Percentiles rank a stretch among this genome's conserved stretches.
Evolutionary conservation across 371 early-diverging fungal species (phyloP).

Genomic region (Mortierella sp.): DNA sequence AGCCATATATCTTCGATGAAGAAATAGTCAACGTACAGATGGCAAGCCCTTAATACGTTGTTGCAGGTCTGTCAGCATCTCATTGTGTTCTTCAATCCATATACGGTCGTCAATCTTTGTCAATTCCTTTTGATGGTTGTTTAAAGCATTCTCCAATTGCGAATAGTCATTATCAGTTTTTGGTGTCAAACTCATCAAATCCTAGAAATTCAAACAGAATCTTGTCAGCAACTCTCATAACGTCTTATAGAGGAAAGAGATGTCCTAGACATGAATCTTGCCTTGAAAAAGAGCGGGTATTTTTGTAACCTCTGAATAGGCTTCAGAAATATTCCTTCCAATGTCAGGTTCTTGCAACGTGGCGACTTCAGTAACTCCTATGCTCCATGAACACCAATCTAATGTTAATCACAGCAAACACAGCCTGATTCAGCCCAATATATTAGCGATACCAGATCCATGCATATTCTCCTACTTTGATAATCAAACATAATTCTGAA

Average conservation of each 20-base stretch:
- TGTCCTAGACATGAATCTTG: not conserved
- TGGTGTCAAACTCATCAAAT: slow-evolving; percentile 41
- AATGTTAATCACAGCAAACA: not conserved
- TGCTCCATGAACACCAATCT: not conserved
- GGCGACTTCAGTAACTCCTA: slow-evolving; percentile 44
- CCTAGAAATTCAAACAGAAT: slow-evolving; percentile 14
- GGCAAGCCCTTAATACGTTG: slow-evolving; percentile 55
- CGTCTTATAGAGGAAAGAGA: not conserved
- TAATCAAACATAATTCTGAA: slow-evolving; percentile 41
- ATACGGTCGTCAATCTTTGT: slow-evolving; percentile 56
- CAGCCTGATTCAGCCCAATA: not conserved
- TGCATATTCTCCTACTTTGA: slow-evolving; percentile 21
- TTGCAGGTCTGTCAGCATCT: slow-evolving; percentile 53
- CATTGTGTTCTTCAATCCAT: slow-evolving; percentile 55
- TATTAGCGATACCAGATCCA: not conserved
- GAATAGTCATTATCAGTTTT: slow-evolving; percentile 33
- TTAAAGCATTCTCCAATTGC: slow-evolving; percentile 30
- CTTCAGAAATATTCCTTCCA: slow-evolving; percentile 53
- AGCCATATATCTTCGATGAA: not conserved
- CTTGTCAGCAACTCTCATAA: too few relatives aligned
- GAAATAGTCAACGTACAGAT: slow-evolving; percentile 22
- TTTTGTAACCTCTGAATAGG: slow-evolving; percentile 55
- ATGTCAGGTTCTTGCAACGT: slow-evolving; percentile 37
- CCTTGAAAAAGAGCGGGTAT: slow-evolving; percentile 56
- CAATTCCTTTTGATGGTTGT: slow-evolving; percentile 39